phyloP scores from a whole-genome alignment of 306 rosid species.

The Castanopsis chinensis region DNA sequence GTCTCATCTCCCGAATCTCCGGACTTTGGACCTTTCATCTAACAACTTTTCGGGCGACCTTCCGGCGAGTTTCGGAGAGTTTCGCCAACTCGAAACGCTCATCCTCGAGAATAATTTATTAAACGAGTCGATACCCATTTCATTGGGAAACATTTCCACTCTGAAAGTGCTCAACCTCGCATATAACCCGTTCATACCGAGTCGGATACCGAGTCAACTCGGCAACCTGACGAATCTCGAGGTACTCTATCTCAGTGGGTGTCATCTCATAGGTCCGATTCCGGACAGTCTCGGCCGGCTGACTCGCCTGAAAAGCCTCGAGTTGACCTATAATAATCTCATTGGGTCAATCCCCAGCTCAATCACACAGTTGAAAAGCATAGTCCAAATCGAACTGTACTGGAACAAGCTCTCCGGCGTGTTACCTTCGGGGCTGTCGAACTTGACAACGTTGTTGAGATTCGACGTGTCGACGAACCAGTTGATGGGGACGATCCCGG shows the following conservation, averaged over 20 bases:
- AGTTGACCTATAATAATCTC: conserved; percentile 50
- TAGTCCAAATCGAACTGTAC: conserved; percentile 58
- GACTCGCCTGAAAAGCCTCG: conserved; percentile 44
- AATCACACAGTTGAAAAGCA: conserved; percentile 33
- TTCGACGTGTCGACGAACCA: conserved; percentile 63
- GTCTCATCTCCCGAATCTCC: conserved; percentile 40
- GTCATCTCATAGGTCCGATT: conserved; percentile 54
- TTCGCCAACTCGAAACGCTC: conserved; percentile 39
- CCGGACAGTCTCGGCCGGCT: conserved; percentile 43
- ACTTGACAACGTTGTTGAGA: conserved; percentile 38
- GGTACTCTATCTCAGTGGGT: conserved; percentile 40
- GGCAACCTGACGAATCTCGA: conserved; percentile 56
- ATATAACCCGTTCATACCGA: conserved; percentile 40
- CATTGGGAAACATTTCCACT: conserved; percentile 46
- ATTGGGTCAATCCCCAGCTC: conserved; percentile 48
- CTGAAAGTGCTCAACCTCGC: conserved; percentile 49
- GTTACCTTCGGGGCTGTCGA: conserved; percentile 46
- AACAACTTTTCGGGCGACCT: conserved; percentile 68
- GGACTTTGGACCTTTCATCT: conserved; percentile 43
- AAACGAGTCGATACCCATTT: conserved; percentile 44
- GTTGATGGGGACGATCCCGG: conserved; percentile 60
- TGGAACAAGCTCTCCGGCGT: conserved; percentile 56
- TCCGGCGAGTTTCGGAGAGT: conserved; percentile 43
- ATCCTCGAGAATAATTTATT: conserved; percentile 39
- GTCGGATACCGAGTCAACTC: conserved; percentile 46